Evolutionary conservation across 495 filamentous ascomycete species (phyloP), one percentile per base, ranked within the genome.

Genomic region (Xylaria telfairii): DNA sequence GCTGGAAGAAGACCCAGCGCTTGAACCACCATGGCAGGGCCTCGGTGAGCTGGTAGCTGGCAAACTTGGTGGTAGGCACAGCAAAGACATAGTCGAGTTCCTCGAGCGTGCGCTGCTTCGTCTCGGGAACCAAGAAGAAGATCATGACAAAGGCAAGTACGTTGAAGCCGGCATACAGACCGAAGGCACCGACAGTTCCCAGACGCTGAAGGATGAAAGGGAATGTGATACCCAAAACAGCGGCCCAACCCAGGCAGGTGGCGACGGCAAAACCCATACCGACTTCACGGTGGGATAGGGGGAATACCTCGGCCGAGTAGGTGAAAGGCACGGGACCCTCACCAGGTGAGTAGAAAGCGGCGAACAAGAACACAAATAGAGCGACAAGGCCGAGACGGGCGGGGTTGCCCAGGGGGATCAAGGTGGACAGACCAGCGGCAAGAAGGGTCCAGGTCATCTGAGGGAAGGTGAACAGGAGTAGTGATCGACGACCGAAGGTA

Each of bases 81-180:
- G 88, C 91, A 71, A 93, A 96, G 66, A 96, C 88, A 75, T 94
- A 93, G 80, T 96, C 92, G 46, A 96, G 83, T 77, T 96, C 93
- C 79, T 96, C 92, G 13, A 91, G 82, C 4, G 88, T 89, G 19
- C 86, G 84, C 81, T 90, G 86, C 82, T 91, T 92, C 9, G 90
- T 92, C 81, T 92, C 90, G 9, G 87, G 88, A 34, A 93, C 80
- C 70, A 85, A 87, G 17, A 92, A 83, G 79, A 92, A 92, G 74
- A 93, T 92, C 83, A 93, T 81, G 56, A 88, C 56, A 41, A 92
- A 79, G 1, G 90, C 90, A 0, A 90, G 76, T 0, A 90, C 49
- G 72, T 92, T 92, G 69, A 92, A 84, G 5, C 83, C 88, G 0
- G 88, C 88, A 61, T 91, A 92, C 37, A 88, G 81, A 0, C 82